Evolutionary conservation across 805 yeast species (phyloP).

Genomic region (Saccharomycopsis capsularis): DNA sequence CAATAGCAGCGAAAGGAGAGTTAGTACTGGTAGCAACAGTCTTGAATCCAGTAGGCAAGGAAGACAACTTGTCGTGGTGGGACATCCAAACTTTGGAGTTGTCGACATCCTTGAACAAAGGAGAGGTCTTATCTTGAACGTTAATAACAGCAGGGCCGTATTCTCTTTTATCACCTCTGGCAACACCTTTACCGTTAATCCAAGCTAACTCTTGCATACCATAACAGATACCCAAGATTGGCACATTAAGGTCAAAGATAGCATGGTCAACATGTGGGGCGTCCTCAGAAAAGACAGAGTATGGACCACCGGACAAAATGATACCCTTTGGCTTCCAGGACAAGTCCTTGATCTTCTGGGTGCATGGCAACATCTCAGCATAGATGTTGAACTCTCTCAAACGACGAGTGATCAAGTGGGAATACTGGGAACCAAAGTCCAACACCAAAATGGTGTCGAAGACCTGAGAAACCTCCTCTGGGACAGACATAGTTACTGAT

Average conservation of each 20-base stretch:
- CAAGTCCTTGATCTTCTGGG: slow-evolving; percentile 90
- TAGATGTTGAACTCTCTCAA: slow-evolving; percentile 96
- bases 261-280: slow-evolving; percentile 98
- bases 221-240: slow-evolving; percentile 95
- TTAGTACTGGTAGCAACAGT: slow-evolving; percentile 86
- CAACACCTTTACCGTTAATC: slow-evolving; percentile 87
- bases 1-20: slow-evolving; percentile 94
- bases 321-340: slow-evolving; percentile 95
- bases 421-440: slow-evolving; percentile 98
- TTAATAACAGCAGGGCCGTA: slow-evolving; percentile 92
- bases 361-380: slow-evolving; percentile 99
- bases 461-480: slow-evolving; percentile 63
- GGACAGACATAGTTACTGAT: slow-evolving; percentile 11
- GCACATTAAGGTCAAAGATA: slow-evolving; percentile 83
- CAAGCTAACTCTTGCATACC: slow-evolving; percentile 99
- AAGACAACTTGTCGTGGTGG: slow-evolving; percentile 92
- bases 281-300: slow-evolving; percentile 90
- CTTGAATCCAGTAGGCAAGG: slow-evolving; percentile 83
- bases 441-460: slow-evolving; percentile 96
- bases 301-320: slow-evolving; percentile 94
- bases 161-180: slow-evolving; percentile 95
- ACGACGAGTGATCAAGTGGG: slow-evolving; percentile 94
- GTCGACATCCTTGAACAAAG: slow-evolving; percentile 81
- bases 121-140: slow-evolving; percentile 59
- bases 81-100: slow-evolving; percentile 99